Base-by-base conservation (phyloP, 2,329 filamentous ascomycete species). In the Sarocladium strictum region DNA sequence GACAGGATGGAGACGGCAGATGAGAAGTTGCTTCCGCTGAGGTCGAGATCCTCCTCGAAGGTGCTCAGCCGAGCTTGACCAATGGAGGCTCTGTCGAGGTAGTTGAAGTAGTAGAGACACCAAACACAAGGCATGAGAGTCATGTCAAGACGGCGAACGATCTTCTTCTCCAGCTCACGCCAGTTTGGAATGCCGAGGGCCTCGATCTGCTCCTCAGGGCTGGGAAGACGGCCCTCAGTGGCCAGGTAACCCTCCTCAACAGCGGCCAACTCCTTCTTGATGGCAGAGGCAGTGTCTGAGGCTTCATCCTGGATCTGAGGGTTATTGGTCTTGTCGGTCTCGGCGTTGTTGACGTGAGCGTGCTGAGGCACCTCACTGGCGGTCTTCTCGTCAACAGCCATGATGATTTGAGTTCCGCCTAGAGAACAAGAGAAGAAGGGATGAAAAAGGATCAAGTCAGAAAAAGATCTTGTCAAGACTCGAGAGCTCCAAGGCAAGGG, bases 51-150 rank as follows among this genome's bases (percentile, higher is more conserved):
- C 24, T 59, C 38, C 11, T 60, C 53, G 19, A 61, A 51, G 9
- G 55, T 58, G 15, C 57, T 60, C 9, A 61, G 54, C 29, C 58
- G 54, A 35, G 60, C 60, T 52, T 61, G 59, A 33, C 52, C 59
- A 19, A 59, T 60, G 14, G 56, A 58, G 19, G 59, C 59, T 5
- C 58, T 54, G 4, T 60, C 59, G 37, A 60, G 37, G 53, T 60
- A 60, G 51, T 60, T 60, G 23, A 60, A 60, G 2, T 58, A 51
- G 27, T 60, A 60, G 19, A 60, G 53, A 11, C 57, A 57, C 58
- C 59, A 61, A 14, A 60, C 40, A 50, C 59, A 60, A 0, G 59
- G 59, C 41, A 61, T 55, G 2, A 61, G 53, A 3, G 59, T 61
- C 54, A 59, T 55, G 26, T 60, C 59, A 12, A 61, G 54, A 11